Evolutionary conservation across 2,329 filamentous ascomycete genomes (phyloP).

Genomic region (Microsporum audouinii): DNA sequence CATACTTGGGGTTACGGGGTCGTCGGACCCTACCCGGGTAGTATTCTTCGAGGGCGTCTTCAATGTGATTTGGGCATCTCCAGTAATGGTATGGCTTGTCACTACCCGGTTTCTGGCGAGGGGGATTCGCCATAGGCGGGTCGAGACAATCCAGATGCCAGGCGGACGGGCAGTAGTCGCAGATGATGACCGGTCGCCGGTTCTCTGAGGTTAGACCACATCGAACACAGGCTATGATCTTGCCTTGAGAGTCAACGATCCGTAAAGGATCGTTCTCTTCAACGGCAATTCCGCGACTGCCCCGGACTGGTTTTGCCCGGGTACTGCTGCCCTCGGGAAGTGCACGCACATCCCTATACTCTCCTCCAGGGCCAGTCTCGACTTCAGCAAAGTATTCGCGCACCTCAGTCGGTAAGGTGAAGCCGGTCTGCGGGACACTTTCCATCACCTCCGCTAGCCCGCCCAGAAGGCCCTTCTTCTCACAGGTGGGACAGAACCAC

Average conservation of each 20-base stretch:
- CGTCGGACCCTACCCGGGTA: conserved; percentile 15
- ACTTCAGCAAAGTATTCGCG: conserved; percentile 72
- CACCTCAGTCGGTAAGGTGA: conserved; percentile 57
- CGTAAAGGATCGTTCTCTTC: neutral
- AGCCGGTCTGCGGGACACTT: conserved; percentile 59
- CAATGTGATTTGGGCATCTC: conserved; percentile 79
- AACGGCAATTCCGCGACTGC: neutral
- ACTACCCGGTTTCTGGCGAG: conserved; percentile 41
- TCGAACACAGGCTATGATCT: conserved; percentile 62
- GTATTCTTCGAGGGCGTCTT: conserved; percentile 51
- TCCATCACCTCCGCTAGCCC: conserved; percentile 54
- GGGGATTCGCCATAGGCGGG: conserved; percentile 68
- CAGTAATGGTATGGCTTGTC: conserved; percentile 56
- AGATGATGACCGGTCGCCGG: conserved; percentile 67
- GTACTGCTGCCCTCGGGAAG: conserved; percentile 15
- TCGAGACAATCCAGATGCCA: conserved; percentile 93
- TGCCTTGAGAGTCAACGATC: conserved; percentile 56
- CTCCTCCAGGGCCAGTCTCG: conserved; percentile 61
- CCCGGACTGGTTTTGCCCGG: conserved; percentile 1
- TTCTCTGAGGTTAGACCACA: conserved; percentile 57
- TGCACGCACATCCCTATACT: conserved; percentile 57
- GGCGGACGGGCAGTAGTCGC: conserved; percentile 66
- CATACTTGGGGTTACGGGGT: conserved; percentile 41
- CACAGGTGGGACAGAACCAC: conserved; percentile 67
- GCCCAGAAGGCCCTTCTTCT: conserved; percentile 48